A percentile compares a stretch with the other conserved stretches of the same genome.
Conservation (phyloP, 148 eudicot species). For the Arctostaphylos glauca region DNA sequence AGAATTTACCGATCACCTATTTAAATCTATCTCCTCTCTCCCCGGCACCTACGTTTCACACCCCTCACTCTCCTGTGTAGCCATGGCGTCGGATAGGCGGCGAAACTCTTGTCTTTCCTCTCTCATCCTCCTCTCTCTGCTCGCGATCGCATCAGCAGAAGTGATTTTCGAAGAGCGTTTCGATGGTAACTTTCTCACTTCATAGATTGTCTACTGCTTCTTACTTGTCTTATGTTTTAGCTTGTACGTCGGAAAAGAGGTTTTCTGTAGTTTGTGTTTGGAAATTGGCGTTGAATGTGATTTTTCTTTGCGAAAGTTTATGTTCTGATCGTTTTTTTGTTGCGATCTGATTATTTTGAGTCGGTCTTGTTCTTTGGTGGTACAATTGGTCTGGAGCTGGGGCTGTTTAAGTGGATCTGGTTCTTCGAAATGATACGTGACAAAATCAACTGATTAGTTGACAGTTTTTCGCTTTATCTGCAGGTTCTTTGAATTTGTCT, state of each 20-base stretch:
- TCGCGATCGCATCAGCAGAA: conserved; percentile 55
- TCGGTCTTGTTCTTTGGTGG: too few relatives aligned
- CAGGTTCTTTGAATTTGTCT: not conserved
- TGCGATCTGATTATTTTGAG: conserved; percentile 11
- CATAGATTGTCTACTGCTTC: not conserved
- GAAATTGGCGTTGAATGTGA: conserved; percentile 11
- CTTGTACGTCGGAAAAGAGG: not conserved
- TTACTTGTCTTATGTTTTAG: not conserved
- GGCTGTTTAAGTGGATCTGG: conserved; percentile 5
- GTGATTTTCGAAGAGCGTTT: conserved; percentile 90
- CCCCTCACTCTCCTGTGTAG: conserved; percentile 8
- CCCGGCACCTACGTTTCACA: not conserved
- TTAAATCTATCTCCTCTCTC: not conserved
- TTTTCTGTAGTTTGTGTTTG: not conserved
- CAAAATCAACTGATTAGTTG: not conserved
- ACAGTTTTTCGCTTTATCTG: not conserved
- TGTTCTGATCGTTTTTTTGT: not conserved
- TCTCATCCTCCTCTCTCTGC: conserved; percentile 52
- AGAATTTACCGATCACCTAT: not conserved
- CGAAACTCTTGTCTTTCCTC: conserved; percentile 53
- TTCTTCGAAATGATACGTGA: not conserved
- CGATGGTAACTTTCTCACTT: conserved; percentile 36
- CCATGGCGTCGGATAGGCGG: conserved; percentile 55
- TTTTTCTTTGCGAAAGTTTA: not conserved
- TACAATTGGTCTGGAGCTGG: not conserved